Base-by-base conservation (phyloP, 1,284 basidiomycete species). In the Heterobasidion parviporum region DNA sequence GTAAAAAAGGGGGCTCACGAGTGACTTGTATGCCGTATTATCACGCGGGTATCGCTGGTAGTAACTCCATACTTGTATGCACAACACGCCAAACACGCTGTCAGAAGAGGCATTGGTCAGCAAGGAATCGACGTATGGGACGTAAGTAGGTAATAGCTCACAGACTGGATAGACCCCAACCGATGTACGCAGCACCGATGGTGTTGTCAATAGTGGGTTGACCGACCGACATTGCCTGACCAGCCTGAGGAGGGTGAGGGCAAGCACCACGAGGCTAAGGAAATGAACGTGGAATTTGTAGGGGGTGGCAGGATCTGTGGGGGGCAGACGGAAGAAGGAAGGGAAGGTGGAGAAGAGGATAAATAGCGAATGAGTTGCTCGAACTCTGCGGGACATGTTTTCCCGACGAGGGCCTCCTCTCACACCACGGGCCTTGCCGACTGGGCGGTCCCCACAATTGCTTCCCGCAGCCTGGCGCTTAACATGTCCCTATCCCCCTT, bases 131-230 rank as follows among this genome's bases (percentile, higher is more conserved):
- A 38, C 12, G 18, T 34, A n/a, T 35, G 20, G 46, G 34, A 26
- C 41, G 8, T 62, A 54, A 16, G 3, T 68, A 68, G 33, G 4
- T 5, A 5, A 26, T 26, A 72, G 68, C 55, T 65, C 69, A 71
- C 75, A 78, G 65, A 61, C 57, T 57, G 56, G 83, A 81, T 16
- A 74, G 64, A n/a, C 72, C 73, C 65, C 83, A 82, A 52, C 84
- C 83, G 56, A 82, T 66, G 59, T 79, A 73, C 52, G 75, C 69
- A 16, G 84, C 82, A 50, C 83, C 83, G 8, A 86, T 72, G 1
- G 83, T 85, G 61, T 75, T 73, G 65, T 79, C 72, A 52, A 80
- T 59, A 3, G 54, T 62, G 1, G 61, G 50, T 44, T 53, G 49
- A 32, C 56, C 6, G 12, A 6, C 8, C 18, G n/a, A 38, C 44